These are phyloP conservation scores for Naumovozyma dairenensis DNA, from an alignment of 805 yeast species.

Conservation along the genomic window DNA sequence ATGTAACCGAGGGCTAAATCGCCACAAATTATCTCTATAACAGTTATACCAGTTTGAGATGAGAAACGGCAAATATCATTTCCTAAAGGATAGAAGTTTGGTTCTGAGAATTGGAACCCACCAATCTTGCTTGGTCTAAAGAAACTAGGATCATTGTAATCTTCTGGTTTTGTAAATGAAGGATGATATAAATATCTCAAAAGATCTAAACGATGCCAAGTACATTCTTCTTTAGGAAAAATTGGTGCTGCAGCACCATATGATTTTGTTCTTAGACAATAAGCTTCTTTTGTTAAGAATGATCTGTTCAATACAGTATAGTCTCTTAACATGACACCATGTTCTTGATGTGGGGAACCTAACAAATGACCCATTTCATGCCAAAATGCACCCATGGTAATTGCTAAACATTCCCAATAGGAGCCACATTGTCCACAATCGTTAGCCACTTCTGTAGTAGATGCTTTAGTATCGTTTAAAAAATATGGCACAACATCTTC, in stretches of 20 bases:
- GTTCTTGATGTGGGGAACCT: constrained; percentile 86
- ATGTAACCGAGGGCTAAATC: constrained; percentile 42
- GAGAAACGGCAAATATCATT: constrained; percentile 36
- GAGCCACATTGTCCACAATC: constrained; percentile 79
- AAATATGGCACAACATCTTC: constrained; percentile 63
- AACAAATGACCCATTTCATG: constrained; percentile 90
- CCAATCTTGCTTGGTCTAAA: constrained; percentile 29
- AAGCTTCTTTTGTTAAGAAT: constrained; percentile 62
- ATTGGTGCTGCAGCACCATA: constrained; percentile 40
- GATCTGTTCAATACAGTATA: constrained; percentile 73
- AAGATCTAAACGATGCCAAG: constrained; percentile 79
- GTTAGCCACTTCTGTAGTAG: constrained; percentile 71
- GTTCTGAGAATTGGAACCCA: constrained; percentile 20
- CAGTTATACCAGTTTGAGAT: constrained; percentile 59
- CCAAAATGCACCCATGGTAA: constrained; percentile 87
- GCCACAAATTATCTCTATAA: constrained; percentile 60
- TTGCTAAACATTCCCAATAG: constrained; percentile 79
- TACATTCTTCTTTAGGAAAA: constrained; percentile 56
- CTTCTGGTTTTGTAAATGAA: constrained; percentile 62
- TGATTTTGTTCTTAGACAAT: constrained; percentile 43
- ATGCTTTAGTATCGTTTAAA: constrained; percentile 58
- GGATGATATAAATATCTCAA: constrained; percentile 74
- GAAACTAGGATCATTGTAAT: constrained; percentile 39
- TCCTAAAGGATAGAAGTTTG: constrained; percentile 39
- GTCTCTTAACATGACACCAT: constrained; percentile 86